A percentile compares a stretch with the other conserved stretches of the same genome.
Evolutionary conservation across 2,329 filamentous ascomycete genomes (phyloP).

Genomic region (Amesomyces nigricolor): DNA sequence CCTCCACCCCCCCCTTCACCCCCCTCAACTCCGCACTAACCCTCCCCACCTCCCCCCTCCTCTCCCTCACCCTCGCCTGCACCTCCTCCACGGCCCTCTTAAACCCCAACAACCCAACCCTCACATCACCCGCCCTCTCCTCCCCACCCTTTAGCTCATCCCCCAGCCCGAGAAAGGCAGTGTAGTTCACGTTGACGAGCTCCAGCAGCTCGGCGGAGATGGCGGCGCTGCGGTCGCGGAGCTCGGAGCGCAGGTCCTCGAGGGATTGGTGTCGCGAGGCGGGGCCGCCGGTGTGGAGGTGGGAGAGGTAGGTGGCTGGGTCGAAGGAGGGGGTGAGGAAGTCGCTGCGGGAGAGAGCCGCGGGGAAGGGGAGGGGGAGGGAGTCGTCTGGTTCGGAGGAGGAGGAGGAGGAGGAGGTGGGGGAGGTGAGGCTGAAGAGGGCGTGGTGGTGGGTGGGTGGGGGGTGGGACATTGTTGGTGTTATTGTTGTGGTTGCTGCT

Average conservation of each 20-base stretch:
- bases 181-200: conserved; percentile 92
- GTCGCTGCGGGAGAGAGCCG: conserved; percentile 72
- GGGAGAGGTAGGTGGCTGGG: conserved; percentile 70
- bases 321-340: conserved; percentile 77
- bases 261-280: conserved; percentile 87
- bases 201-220: conserved; percentile 85
- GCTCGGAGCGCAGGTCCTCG: conserved; percentile 81
- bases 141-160: conserved; percentile 79
- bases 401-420: conserved; percentile 29
- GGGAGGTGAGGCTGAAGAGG: conserved; percentile 37
- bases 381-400: conserved; percentile 18
- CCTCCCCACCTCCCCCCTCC: conserved; percentile 40
- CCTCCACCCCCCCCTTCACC: conserved; percentile 59
- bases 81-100: conserved; percentile 74
- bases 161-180: conserved; percentile 80
- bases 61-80: conserved; percentile 55
- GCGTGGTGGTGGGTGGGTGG: conserved; percentile 20
- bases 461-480: conserved; percentile 21
- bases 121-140: conserved; percentile 83
- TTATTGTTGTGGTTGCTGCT: not conserved
- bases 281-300: conserved; percentile 28
- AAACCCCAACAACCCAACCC: conserved; percentile 82
- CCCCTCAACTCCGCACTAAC: conserved; percentile 53
- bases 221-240: conserved; percentile 71
- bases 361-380: conserved; percentile 77